Conservation (phyloP, 2,329 filamentous ascomycete species). For the Venturia carpophila region DNA sequence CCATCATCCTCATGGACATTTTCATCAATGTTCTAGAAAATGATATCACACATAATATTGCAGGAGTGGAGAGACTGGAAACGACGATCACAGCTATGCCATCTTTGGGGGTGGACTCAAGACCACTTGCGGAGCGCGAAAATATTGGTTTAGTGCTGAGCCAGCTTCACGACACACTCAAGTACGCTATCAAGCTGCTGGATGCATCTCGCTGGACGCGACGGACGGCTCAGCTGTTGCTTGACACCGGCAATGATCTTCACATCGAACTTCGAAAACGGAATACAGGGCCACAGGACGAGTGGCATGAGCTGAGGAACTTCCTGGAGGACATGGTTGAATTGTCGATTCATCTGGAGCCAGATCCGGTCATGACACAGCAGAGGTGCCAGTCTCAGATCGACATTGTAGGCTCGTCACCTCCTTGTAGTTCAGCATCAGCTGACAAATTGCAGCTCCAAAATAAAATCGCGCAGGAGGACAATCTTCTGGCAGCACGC, state of each 20-base stretch:
- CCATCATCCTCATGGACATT: not conserved
- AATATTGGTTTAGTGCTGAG: not conserved
- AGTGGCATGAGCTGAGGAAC: not conserved
- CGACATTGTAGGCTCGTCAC: not conserved
- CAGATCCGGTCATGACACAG: slow-evolving; percentile 7
- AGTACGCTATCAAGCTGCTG: slow-evolving; percentile 5
- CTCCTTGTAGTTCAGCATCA: too few relatives aligned
- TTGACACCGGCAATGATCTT: not conserved
- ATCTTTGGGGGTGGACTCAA: not conserved
- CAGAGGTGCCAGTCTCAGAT: slow-evolving; percentile 5
- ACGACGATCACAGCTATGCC: not conserved
- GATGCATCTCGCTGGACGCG: not conserved
- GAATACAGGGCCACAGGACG: not conserved
- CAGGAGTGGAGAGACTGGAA: not conserved
- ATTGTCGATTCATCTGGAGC: not conserved
- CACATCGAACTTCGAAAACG: not conserved
- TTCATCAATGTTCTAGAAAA: not conserved
- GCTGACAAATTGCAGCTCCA: not conserved
- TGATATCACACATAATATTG: not conserved
- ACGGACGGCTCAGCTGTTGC: not conserved
- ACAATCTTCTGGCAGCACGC: not conserved
- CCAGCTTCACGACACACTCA: not conserved
- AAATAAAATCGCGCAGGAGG: slow-evolving; percentile 7
- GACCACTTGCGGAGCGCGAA: not conserved
- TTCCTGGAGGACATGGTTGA: not conserved